A percentile compares a stretch with the other conserved stretches of the same genome.
phyloP scores from a whole-genome alignment of 495 filamentous ascomycete species.

The Aspergillus mulundensis region DNA sequence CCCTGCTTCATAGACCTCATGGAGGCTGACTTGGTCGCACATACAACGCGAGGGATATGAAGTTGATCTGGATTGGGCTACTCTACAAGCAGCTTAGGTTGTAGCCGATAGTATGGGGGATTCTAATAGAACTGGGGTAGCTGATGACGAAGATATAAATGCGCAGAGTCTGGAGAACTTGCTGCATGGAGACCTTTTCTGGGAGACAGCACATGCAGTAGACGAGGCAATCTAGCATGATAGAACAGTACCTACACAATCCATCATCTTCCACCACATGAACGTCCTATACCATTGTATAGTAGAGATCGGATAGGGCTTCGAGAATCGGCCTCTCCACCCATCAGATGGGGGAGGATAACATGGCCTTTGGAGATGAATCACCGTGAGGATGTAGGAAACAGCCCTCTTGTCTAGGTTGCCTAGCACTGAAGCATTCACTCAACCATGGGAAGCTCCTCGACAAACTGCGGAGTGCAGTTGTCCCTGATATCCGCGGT shows the following conservation, averaged over 20 bases:
- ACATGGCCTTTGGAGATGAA: not conserved
- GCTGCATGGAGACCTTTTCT: not conserved
- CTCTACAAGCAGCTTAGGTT: too few relatives aligned
- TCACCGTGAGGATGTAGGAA: too few relatives aligned
- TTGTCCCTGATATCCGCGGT: constrained; percentile 23
- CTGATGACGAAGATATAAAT: not conserved
- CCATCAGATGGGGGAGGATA: not conserved
- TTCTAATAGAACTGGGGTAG: too few relatives aligned
- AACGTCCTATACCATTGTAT: too few relatives aligned
- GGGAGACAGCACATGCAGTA: not conserved
- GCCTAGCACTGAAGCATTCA: too few relatives aligned
- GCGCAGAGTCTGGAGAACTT: not conserved
- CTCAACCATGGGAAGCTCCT: not conserved
- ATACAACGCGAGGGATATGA: not conserved
- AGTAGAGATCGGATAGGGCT: not conserved
- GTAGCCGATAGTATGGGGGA: too few relatives aligned
- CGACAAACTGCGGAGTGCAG: constrained; percentile 15
- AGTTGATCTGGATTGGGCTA: not conserved
- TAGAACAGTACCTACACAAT: too few relatives aligned
- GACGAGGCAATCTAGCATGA: not conserved
- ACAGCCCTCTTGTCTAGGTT: too few relatives aligned
- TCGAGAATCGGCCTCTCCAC: not conserved
- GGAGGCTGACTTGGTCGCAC: not conserved
- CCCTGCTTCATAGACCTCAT: not conserved
- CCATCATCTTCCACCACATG: too few relatives aligned